Evolutionary conservation across 805 yeast species (phyloP), one percentile per base, ranked within the genome.

Genomic region (Myxozyma neglecta): DNA sequence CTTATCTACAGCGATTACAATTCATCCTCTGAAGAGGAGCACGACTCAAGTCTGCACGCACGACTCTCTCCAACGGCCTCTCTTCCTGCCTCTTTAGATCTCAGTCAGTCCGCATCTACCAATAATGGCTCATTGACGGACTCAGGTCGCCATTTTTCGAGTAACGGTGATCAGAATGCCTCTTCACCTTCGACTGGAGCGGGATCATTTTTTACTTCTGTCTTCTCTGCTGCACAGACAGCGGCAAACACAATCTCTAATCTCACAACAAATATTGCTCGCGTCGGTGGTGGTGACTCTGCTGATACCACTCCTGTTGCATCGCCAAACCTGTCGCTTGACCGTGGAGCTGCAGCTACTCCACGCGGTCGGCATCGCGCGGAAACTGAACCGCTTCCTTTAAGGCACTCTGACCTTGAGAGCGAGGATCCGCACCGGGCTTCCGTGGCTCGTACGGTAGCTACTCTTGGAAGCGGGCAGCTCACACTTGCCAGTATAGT

Each of bases 391-490:
- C 66, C 64, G 24, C 29, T 56, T 34, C 66, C 59, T 14, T 57
- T 49, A 6, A n/a, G 20, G 6, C 57, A 66, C 6, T 54, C 34
- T 13, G 67, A 56, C 14, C 34, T 56, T 42, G 68, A 56, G 2
- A 24, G 29, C n/a, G 59, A 49, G 10, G 24, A 53, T 14, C 35
- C 18, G 16, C 51, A 29, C 39, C 39, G 14, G 13, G 57, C 46
- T 11, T 61, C 51, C 57, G 64, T 52, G 61, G 68, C 58, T 36
- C 59, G 45, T 60, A 62, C 75, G 1, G 62, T 68, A 6, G 67
- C 70, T 11, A 70, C 76, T 8, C 63, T 73, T 37, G 76, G 76
- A 10, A 63, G 66, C 42, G 76, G 76, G 10, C 74, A 73, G 47
- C 65, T 73, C 34, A 71, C 75, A 3, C 60, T 73, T 20, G 46